Conservation (phyloP, 352 stramenopile genomes). For the Detonula confervacea region DNA sequence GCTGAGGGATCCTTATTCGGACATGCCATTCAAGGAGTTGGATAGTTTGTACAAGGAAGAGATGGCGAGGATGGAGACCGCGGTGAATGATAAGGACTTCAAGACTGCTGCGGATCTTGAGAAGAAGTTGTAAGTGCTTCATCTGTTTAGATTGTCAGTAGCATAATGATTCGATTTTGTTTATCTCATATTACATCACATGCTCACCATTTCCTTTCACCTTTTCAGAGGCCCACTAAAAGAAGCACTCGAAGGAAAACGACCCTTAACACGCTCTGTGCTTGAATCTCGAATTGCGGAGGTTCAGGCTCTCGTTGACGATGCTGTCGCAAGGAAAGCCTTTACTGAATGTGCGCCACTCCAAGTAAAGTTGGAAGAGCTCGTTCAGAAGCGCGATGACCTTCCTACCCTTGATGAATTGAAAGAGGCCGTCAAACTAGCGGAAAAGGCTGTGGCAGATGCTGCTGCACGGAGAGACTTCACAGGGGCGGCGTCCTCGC, state of each 20-base stretch:
- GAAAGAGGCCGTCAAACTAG: constrained; percentile 59
- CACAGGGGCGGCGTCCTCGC: constrained; percentile 61
- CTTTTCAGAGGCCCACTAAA: constrained; percentile 56
- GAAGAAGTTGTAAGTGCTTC: constrained; percentile 68
- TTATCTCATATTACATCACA: too few species aligned
- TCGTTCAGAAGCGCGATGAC: constrained; percentile 66
- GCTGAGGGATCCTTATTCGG: constrained; percentile 72
- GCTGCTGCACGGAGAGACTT: constrained; percentile 77
- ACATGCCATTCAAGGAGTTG: constrained; percentile 78
- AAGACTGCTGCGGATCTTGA: constrained; percentile 72
- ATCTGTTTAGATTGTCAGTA: too few species aligned
- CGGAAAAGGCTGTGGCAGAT: constrained; percentile 65
- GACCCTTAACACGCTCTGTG: constrained; percentile 70
- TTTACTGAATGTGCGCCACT: constrained; percentile 76
- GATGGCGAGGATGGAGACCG: constrained; percentile 62
- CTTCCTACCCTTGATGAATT: constrained; percentile 82
- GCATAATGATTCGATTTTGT: too few species aligned
- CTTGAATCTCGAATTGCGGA: constrained; percentile 73
- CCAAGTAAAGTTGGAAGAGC: constrained; percentile 76
- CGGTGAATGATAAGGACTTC: constrained; percentile 81
- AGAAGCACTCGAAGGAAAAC: constrained; percentile 69
- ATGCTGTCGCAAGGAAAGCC: constrained; percentile 72
- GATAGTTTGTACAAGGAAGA: constrained; percentile 67
- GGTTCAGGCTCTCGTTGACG: constrained; percentile 66
- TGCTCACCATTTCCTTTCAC: constrained; percentile 9